Base-by-base conservation (phyloP, 768 basidiomycete genomes). In the Exidia glandulosa region DNA sequence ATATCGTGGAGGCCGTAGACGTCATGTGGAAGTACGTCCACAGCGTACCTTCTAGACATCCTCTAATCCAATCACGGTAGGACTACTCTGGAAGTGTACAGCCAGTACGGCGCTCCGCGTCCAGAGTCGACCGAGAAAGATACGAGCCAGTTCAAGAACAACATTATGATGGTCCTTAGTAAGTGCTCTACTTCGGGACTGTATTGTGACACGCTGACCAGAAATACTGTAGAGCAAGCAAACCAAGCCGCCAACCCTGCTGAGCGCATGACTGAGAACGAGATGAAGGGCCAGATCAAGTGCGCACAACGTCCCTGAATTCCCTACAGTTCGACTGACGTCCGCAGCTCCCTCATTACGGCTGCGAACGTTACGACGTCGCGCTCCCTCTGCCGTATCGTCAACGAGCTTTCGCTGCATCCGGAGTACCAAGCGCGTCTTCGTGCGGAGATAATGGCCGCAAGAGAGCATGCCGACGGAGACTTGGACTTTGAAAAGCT, bases 231-330 rank as follows among this genome's bases (percentile, higher is more conserved):
- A 80, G 78, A 79, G 61, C 71, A 70, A 61, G 76, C 72, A 7
- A 79, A 78, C 61, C 66, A 72, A 50, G 61, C 64, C 23, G 71
- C 75, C 0, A 63, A 62, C n/a, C 67, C 59, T 12, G 63, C 63
- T 4, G 76, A 78, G 34, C 69, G 73, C 55, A 67, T 81, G 47
- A 70, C 68, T 33, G 71, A 74, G 19, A 68, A 71, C 29, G 76
- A 79, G 62, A 59, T 81, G 0, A 61, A 76, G 6, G 78, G 67
- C 0, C 78, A 79, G 61, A 77, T 80, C 75, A 78, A 78, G 79
- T 78, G 63, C 47, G 76, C 66, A 29, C 6, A 29, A 13, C 9
- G 36, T n/a, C 27, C 37, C 41, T 32, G 57, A 36, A 3, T 52
- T n/a, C 33, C 23, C 10, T 3, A 23, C 32, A 13, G 3, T 7